Evolutionary conservation across 1,284 basidiomycete genomes (phyloP), one percentile per base, ranked within the genome.

Genomic region (Coniferiporia sulphurascens): DNA sequence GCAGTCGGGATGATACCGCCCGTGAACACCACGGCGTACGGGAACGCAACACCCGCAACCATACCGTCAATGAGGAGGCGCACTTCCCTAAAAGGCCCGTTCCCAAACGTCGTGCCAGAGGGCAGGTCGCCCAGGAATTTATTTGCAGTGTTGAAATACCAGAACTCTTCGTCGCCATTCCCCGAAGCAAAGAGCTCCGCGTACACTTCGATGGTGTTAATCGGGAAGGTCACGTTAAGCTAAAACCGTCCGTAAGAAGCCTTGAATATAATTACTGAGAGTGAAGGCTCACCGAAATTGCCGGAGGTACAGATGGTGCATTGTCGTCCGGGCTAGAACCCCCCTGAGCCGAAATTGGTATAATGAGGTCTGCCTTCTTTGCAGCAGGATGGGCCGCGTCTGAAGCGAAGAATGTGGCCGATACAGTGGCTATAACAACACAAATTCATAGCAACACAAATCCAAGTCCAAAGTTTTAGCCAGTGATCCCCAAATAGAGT

Each of bases 81-180:
- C 15, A 92, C 83, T 71, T 93, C 91, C 38, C 90, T 79, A 77
- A 91, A 92, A 1, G 91, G 84, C 0, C 87, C 88, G 63, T 84
- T 78, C 0, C 79, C 81, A 56, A 77, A 78, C 4, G 80, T 80
- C 32, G 76, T 80, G 4, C 74, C 81, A 5, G 70, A 49, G 1
- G 87, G 87, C 7, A 91, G 71, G 60, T 78, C 73, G 4, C 68
- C 59, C 41, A 87, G 65, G 67, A 84, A 86, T 59, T 83, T 68
- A 65, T 89, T 82, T 1, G 88, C 77, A 35, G 79, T 75, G 63
- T 90, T 89, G 71, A 79, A 84, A 68, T 90, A 93, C 88, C 88
- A 91, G 67, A 88, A 89, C 70, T 91, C 89, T 71, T 91, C 89
- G 13, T 84, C 72, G 4, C 78, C 81, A 64, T 89, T 89, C 1